Base-by-base conservation (phyloP, 2,329 filamentous ascomycete genomes). In the Tolypocladium cylindrosporum region DNA sequence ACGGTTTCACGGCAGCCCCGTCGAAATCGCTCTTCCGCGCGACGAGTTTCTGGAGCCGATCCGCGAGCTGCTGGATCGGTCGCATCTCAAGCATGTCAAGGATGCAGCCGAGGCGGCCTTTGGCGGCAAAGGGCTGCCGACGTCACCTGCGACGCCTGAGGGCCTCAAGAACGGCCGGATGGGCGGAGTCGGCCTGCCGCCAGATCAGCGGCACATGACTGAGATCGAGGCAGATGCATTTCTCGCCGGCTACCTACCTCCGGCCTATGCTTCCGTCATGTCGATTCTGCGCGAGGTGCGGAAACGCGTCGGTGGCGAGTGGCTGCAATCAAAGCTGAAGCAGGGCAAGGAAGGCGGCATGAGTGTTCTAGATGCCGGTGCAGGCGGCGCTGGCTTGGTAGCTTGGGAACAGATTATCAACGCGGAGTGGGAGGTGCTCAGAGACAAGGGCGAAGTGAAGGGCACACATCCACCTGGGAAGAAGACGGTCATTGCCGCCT, bases 401-500 rank as follows among this genome's bases (percentile, higher is more conserved):
- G 90, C 90, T 7, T 93, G 89, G 84, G 79, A 90, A 57, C 86
- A 93, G 63, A 79, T 97, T 11, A 65, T 95, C 16, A 79, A 85
- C 61, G 88, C 92, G 0, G 92, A 97, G 69, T 96, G 89, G 87
- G 84, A 89, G 56, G 69, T 87, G 1, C 81, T 92, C 73, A 81
- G 69, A 34, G 80, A 84, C 4, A 74, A 77, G 39, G 76, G 76
- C 0, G 72, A 77, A 39, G 70, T 68, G 0, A 62, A 65, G 31
- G 77, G 73, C 1, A 68, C 72, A 0, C 69, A 77, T 2, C 83
- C 85, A 1, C 77, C 81, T 3, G 89, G 90, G 1, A 91, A 88
- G 69, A 88, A 89, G 57, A 92, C 90, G 0, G 91, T 96, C 1
- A 75, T 97, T 3, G 85, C 89, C 2, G 91, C 86, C 0, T 89